Percentiles rank a stretch among this genome's conserved stretches.
Evolutionary conservation across 495 filamentous ascomycete species (phyloP).

Genomic region (Xylaria scruposa): DNA sequence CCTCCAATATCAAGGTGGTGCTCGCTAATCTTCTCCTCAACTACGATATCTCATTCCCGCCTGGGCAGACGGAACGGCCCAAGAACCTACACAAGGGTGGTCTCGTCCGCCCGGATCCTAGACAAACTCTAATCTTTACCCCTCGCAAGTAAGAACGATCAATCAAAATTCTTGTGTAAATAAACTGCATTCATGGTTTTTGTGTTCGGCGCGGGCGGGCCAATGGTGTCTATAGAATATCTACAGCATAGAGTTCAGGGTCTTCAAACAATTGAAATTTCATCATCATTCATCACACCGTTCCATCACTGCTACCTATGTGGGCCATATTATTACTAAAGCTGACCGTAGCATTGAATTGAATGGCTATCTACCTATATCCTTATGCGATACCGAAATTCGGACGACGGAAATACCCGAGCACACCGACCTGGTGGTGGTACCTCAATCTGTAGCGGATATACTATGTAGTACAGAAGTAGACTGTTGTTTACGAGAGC

Average conservation of each 20-base stretch:
- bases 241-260: slow-evolving; percentile 25
- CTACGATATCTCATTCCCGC: slow-evolving; percentile 56
- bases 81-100: slow-evolving; percentile 30
- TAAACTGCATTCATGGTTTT: slow-evolving; percentile 23
- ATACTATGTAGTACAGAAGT: no score
- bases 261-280: slow-evolving; percentile 19
- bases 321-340: slow-evolving; percentile 4
- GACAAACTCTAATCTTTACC: slow-evolving; percentile 25
- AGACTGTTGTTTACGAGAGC: background rate
- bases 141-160: slow-evolving; percentile 23
- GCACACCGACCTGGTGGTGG: background rate
- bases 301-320: background rate
- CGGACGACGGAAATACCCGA: background rate
- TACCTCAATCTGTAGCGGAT: no score
- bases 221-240: slow-evolving; percentile 20
- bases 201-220: slow-evolving; percentile 17
- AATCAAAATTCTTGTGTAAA: slow-evolving; percentile 8
- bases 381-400: background rate
- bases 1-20: slow-evolving; percentile 61
- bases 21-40: slow-evolving; percentile 60
- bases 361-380: background rate
- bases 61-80: slow-evolving; percentile 23
- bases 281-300: background rate
- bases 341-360: background rate
- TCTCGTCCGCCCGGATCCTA: slow-evolving; percentile 26